phyloP scores from a whole-genome alignment of 2,329 filamentous ascomycete species.

The Mycosphaerella sp. region DNA sequence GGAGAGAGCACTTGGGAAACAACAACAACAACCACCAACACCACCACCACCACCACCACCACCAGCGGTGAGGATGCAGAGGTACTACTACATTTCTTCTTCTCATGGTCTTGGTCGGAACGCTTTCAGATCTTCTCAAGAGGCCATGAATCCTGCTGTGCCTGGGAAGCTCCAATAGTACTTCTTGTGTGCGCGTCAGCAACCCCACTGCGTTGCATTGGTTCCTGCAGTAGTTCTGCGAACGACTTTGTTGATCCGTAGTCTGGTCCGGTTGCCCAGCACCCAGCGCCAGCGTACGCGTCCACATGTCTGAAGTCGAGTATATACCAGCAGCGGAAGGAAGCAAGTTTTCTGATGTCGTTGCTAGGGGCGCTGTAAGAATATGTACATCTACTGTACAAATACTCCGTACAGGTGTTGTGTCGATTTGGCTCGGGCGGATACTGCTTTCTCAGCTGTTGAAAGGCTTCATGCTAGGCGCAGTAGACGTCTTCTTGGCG shows the following conservation, averaged over 20 bases:
- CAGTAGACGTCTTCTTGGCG: too few relatives aligned
- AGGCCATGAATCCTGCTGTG: not conserved
- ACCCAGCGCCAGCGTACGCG: not conserved
- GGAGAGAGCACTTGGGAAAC: not conserved
- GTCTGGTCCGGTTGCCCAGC: not conserved
- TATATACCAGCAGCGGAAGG: not conserved
- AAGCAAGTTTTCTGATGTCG: not conserved
- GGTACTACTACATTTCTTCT: too few relatives aligned
- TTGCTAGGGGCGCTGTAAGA: not conserved
- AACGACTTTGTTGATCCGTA: not conserved
- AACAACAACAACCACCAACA: not conserved
- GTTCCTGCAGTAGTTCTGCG: constrained; percentile 10
- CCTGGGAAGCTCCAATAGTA: not conserved
- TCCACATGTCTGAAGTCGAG: not conserved
- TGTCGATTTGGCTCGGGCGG: too few relatives aligned
- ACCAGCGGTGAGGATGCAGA: not conserved
- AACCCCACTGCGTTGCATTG: not conserved
- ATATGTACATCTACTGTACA: too few relatives aligned
- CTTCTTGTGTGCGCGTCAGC: not conserved
- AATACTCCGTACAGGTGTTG: too few relatives aligned
- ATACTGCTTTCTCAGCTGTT: too few relatives aligned
- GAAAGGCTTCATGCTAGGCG: too few relatives aligned
- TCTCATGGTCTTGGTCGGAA: too few relatives aligned
- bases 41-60: not conserved
- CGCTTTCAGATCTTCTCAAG: too few relatives aligned